phyloP scores from a whole-genome alignment of 2,329 filamentous ascomycete species.

The Colletotrichum sansevieriae region DNA sequence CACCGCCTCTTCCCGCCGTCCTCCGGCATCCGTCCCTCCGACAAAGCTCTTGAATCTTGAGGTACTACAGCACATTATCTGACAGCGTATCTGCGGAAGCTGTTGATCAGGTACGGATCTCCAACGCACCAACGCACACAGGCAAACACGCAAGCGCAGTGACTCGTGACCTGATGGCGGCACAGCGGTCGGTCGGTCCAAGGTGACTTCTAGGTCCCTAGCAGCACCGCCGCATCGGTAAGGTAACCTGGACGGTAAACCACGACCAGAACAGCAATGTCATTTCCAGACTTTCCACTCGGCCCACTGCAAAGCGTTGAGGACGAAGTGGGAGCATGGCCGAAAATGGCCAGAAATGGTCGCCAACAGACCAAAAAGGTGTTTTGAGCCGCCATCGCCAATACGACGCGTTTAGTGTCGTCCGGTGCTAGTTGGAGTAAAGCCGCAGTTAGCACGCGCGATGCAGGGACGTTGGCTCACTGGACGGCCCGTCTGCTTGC shows the following conservation, averaged over 20 bases:
- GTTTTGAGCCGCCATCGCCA: slow-evolving; percentile 13
- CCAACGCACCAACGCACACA: background rate
- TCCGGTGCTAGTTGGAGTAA: too few species aligned
- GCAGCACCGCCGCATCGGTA: slow-evolving; percentile 26
- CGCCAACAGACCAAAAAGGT: slow-evolving; percentile 2
- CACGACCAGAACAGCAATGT: slow-evolving; percentile 40
- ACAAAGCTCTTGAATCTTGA: background rate
- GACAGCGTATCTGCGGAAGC: background rate
- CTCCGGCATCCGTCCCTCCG: background rate
- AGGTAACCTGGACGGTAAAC: slow-evolving; percentile 35
- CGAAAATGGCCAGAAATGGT: slow-evolving; percentile 1
- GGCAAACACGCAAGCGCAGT: background rate
- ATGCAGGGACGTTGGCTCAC: slow-evolving; percentile 9
- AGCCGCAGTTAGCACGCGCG: too few species aligned
- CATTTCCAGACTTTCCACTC: slow-evolving; percentile 31
- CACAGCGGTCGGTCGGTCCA: too few species aligned
- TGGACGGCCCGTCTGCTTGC: slow-evolving; percentile 18
- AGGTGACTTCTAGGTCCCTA: slow-evolving; percentile 4
- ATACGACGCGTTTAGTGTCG: slow-evolving; percentile 6
- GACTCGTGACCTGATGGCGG: too few species aligned
- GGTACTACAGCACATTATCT: too few species aligned
- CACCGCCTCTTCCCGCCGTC: background rate
- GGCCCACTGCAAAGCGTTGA: slow-evolving; percentile 20
- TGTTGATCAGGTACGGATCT: slow-evolving; percentile 16
- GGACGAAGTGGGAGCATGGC: background rate